Conservation (phyloP, 2,329 filamentous ascomycete genomes). For the Hypoxylon sp. region DNA sequence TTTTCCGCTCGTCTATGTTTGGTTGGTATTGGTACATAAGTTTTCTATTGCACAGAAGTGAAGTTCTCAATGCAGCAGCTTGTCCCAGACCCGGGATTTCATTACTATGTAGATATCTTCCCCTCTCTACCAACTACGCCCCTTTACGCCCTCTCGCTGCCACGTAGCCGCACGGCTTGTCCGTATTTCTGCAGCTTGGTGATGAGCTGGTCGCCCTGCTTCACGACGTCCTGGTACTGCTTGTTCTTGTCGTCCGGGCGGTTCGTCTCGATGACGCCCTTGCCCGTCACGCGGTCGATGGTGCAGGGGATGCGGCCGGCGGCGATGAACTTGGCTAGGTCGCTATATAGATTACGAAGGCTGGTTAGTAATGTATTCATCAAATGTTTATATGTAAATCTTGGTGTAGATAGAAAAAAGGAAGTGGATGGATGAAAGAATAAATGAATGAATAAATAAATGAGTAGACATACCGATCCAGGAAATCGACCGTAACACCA, state of each 20-base stretch:
- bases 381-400: background rate
- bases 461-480: conserved; percentile 80
- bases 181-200: conserved; percentile 99
- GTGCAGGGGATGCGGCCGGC: conserved; percentile 95
- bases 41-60: conserved; percentile 34
- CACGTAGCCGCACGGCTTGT: conserved; percentile 92
- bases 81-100: no score
- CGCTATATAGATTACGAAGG: conserved; percentile 65
- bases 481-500: conserved; percentile 94
- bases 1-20: conserved; percentile 22
- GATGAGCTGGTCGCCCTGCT: conserved; percentile 97
- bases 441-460: no score
- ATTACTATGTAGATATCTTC: no score
- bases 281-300: conserved; percentile 95
- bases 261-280: conserved; percentile 98
- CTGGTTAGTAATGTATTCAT: background rate
- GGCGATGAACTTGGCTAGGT: conserved; percentile 97
- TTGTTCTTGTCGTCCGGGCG: conserved; percentile 99
- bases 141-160: conserved; percentile 87
- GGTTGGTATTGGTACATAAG: conserved; percentile 47
- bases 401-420: background rate
- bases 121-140: no score
- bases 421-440: background rate
- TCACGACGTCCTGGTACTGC: conserved; percentile 98
- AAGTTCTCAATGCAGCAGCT: conserved; percentile 12